These are phyloP conservation scores for Desmodesmus armatus DNA, from an alignment of 139 green algal genomes.

Conservation along the genomic window DNA sequence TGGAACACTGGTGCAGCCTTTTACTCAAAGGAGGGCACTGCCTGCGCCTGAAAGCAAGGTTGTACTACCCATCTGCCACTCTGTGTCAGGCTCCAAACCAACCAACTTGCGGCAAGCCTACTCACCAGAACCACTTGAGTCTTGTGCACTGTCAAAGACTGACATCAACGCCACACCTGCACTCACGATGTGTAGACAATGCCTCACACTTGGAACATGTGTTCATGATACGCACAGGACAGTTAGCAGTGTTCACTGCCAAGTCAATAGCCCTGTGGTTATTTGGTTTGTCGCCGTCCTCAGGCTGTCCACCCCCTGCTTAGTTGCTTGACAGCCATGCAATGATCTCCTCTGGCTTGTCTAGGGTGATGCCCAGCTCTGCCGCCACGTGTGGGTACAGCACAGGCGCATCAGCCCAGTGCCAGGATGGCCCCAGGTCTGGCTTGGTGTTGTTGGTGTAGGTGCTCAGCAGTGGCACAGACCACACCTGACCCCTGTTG, in stretches of 20 bases:
- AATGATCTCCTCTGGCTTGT: constrained; percentile 6
- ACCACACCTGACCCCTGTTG: constrained; percentile 29
- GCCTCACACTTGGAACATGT: no score
- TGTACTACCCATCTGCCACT: no score
- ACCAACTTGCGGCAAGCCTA: no score
- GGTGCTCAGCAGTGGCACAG: constrained; percentile 19
- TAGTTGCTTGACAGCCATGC: constrained; percentile 15
- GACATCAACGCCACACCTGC: no score
- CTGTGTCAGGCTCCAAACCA: no score
- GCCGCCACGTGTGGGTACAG: constrained; percentile 21
- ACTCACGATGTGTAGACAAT: no score
- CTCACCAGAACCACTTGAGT: no score
- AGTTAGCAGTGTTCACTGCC: not conserved
- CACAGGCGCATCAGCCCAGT: constrained; percentile 29
- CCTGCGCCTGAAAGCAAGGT: no score
- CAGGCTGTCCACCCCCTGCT: not conserved
- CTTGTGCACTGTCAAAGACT: no score
- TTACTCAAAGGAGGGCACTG: no score
- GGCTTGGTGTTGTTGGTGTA: constrained; percentile 26
- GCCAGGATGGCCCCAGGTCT: constrained; percentile 13
- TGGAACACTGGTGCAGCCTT: no score
- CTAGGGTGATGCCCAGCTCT: not conserved
- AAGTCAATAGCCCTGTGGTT: not conserved
- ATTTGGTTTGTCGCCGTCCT: not conserved
- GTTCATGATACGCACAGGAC: no score